Evolutionary conservation across 352 stramenopile species (phyloP), one percentile per base, ranked within the genome.

Genomic region (Globisporangium irregulare): DNA sequence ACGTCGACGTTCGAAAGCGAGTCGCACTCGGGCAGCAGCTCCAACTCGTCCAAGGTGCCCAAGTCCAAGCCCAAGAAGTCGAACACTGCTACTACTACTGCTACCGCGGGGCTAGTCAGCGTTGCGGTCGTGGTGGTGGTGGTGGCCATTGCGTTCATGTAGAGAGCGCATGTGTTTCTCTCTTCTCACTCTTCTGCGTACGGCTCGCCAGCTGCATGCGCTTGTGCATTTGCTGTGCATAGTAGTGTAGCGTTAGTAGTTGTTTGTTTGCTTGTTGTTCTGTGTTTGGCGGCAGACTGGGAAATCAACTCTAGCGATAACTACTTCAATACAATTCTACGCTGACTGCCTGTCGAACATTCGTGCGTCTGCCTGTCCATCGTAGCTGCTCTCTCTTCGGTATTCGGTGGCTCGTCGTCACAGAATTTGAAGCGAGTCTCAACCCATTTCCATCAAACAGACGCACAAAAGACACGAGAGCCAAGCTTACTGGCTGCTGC

Each of bases 101-200:
- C 27, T 18, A 29, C 25, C 1, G 43, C 58, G 15, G 59, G 18
- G n/a, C 43, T 65, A 1, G 27, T 46, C 25, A 29, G 46, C 43
- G 59, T 20, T 46, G 43, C 27, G 29, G 59, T 38, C 0, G 27
- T 29, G 25, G 25, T 3, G 1, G 43, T 65, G 9, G 59, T 27
- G 43, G 18, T 51, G 8, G 25, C 8, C 54, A 1, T 54, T 55
- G 25, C 27, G 41, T 61, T 61, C 55, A 32, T 65, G 59, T 65
- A 65, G 41, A 22, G 55, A 25, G 20, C 6, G 53, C 18, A 24
- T 7, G 1, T 1, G 5, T 10, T n/a, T 50, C 15, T 50, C 38
- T 20, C 14, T 27, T 59, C 25, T 24, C 29, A 12, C 12, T 32
- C 53, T 59, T 32, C 3, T 29, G 25, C 14, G 14, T 14, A n/a